Conservation (phyloP, 345 rosid species). For the Kandelia obovata region DNA sequence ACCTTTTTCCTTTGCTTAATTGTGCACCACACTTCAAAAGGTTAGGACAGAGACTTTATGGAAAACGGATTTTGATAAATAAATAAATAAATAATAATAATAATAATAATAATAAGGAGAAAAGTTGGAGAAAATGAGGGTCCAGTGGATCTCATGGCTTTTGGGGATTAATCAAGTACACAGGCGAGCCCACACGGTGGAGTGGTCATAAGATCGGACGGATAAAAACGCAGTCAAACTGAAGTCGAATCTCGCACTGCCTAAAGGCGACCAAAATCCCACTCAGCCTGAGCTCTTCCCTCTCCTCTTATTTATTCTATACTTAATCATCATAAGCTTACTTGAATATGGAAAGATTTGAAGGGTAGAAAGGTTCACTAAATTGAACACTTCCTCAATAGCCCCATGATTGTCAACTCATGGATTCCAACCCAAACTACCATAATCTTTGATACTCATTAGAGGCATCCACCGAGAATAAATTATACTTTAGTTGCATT, state of each 20-base stretch:
- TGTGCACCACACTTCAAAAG: no score
- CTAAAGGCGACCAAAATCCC: conserved; percentile 35
- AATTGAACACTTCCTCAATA: background rate
- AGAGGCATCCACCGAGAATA: conserved; percentile 16
- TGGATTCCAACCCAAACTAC: conserved; percentile 37
- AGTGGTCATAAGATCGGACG: conserved; percentile 17
- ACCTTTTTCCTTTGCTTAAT: no score
- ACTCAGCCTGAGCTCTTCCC: conserved; percentile 16
- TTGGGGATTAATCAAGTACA: background rate
- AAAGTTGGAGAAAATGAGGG: background rate
- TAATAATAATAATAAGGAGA: background rate
- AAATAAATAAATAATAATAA: background rate
- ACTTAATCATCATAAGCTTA: background rate
- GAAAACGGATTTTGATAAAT: no score
- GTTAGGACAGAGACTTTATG: no score
- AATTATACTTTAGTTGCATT: conserved; percentile 12
- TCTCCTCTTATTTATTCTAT: background rate
- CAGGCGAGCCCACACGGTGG: conserved; percentile 7
- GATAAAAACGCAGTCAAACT: conserved; percentile 25
- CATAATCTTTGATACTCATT: conserved; percentile 9
- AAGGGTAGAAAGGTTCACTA: conserved; percentile 18
- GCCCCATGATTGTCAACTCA: conserved; percentile 45
- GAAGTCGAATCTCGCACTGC: conserved; percentile 13
- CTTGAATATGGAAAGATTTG: conserved; percentile 14
- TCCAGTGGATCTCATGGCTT: conserved; percentile 12